Evolutionary conservation across 2,329 filamentous ascomycete genomes (phyloP).

Genomic region (Apiospora aurea): DNA sequence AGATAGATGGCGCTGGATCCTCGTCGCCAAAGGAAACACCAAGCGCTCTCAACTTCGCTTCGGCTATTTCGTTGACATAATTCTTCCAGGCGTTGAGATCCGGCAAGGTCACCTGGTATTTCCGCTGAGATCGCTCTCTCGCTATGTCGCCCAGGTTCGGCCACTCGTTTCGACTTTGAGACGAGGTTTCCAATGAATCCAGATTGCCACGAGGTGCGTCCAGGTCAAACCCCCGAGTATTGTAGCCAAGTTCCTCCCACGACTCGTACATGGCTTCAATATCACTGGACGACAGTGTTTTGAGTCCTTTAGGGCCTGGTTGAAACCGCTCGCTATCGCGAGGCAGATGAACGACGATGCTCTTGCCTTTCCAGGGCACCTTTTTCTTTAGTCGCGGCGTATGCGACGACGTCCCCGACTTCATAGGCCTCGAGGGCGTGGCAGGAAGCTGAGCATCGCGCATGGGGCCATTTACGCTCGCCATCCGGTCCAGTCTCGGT

Average conservation of each 20-base stretch:
- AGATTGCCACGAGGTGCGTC: conserved; percentile 48
- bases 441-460: conserved; percentile 31
- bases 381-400: conserved; percentile 73
- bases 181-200: conserved; percentile 48
- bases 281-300: conserved; percentile 62
- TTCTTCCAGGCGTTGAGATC: conserved; percentile 74
- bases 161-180: conserved; percentile 74
- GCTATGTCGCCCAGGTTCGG: conserved; percentile 67
- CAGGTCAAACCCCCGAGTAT: conserved; percentile 72
- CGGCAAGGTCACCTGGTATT: conserved; percentile 72
- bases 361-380: conserved; percentile 77
- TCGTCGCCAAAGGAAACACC: conserved; percentile 84
- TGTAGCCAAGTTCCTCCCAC: conserved; percentile 75
- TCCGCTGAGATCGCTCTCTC: conserved; percentile 59
- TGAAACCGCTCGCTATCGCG: conserved; percentile 71
- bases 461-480: conserved; percentile 32
- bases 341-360: conserved; percentile 74
- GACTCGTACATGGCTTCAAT: conserved; percentile 67
- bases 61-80: conserved; percentile 83
- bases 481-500: conserved; percentile 41
- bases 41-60: conserved; percentile 90
- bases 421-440: conserved; percentile 42
- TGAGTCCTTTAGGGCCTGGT: conserved; percentile 55
- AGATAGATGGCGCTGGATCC: conserved; percentile 71
- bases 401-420: conserved; percentile 48